A percentile compares a stretch with the other conserved stretches of the same genome.
phyloP scores from a whole-genome alignment of 306 rosid genomes.

The Hylodesmum podocarpum region DNA sequence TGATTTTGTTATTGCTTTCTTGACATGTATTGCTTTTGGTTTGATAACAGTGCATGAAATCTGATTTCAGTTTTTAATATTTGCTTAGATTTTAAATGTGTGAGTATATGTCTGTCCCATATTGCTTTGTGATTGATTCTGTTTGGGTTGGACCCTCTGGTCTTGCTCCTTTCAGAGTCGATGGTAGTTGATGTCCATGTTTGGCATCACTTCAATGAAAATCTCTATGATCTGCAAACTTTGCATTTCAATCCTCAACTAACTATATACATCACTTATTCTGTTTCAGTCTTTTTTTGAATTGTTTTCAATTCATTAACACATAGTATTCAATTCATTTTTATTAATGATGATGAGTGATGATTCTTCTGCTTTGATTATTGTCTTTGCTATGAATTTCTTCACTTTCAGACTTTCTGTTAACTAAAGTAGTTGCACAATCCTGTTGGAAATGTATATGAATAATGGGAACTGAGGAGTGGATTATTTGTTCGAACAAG shows the following conservation, averaged over 20 bases:
- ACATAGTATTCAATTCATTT: background rate
- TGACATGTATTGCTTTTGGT: conserved; percentile 4
- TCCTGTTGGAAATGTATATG: background rate
- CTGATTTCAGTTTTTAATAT: conserved; percentile 5
- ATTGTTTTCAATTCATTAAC: background rate
- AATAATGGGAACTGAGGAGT: background rate
- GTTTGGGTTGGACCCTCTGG: background rate
- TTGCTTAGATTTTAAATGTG: conserved; percentile 11
- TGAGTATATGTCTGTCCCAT: background rate
- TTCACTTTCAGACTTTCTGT: background rate
- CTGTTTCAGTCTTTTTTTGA: conserved; percentile 18
- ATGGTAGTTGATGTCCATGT: background rate
- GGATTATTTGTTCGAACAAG: conserved; percentile 5
- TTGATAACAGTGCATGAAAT: background rate
- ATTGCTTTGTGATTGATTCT: background rate
- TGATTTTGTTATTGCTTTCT: conserved; percentile 31
- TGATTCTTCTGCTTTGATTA: background rate
- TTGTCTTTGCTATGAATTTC: background rate
- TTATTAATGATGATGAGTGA: background rate
- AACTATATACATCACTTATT: background rate
- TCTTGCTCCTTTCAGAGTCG: background rate
- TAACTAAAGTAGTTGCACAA: background rate
- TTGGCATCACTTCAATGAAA: conserved; percentile 5
- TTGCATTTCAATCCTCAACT: background rate
- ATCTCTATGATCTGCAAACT: background rate